Base-by-base conservation (phyloP, 345 rosid genomes). In the Linum trigynum region DNA sequence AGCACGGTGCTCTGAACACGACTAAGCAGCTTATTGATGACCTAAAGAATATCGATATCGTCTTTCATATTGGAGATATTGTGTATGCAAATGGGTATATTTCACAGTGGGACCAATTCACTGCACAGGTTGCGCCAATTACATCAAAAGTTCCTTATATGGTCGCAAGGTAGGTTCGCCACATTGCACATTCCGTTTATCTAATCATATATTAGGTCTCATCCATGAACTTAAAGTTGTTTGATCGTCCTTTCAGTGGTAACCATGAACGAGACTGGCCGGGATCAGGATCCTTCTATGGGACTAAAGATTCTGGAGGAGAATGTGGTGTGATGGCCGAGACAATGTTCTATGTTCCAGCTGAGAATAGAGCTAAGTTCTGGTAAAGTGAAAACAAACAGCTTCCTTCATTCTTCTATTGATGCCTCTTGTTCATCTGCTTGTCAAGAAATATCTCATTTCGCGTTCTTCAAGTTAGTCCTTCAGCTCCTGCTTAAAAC, bases 71-170 rank as follows among this genome's bases (percentile, higher is more conserved):
- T 16, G 65, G 65, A 62, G 65, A 62, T 39, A 15, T 62, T 3
- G 23, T 15, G 17, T 62, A 62, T 62, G 65, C 65, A 62, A 62
- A 62, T 39, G 65, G 65, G 41, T 62, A 62, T 39, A 7, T 62
- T 15, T 62, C 65, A 62, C 65, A 62, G 23, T 62, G 65, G 65
- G 65, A 62, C 65, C 65, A 62, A 62, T 62, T 62, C 41, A 62
- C 51, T 39, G 65, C 65, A 41, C 65, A 62, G 65, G 36, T 62
- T n/a, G 65, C 40, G 43, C 48, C 65, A 35, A 62, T 62, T 39
- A 8, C 65, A 15, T 62, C 65, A 4, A 39, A 16, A 38, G 65
- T 62, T 39, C 65, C 65, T 11, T 62, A 62, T 35, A 62, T 62
- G 65, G 50, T 62, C 14, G 65, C 65, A n/a, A 62, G 65, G 65